Evolutionary conservation across 1,284 basidiomycete species (phyloP).

Genomic region (Kwoniella shivajii): DNA sequence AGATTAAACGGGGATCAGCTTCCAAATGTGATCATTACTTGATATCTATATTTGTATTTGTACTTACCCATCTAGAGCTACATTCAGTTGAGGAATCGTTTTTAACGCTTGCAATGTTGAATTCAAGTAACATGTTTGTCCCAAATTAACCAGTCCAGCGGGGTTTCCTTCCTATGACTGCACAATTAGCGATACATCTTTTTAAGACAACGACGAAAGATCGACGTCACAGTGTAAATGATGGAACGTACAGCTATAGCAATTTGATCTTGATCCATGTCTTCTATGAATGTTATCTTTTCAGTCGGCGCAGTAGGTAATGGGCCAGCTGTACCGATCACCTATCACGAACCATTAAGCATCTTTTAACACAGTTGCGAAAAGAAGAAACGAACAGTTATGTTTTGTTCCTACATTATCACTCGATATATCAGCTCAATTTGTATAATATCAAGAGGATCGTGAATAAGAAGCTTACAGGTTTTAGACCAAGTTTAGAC

Average conservation of each 20-base stretch:
- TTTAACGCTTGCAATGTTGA: constrained; percentile 89
- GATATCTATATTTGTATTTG: no score
- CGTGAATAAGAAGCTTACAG: constrained; percentile 17
- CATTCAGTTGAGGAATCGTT: constrained; percentile 82
- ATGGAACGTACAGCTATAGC: constrained; percentile 13
- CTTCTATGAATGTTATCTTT: constrained; percentile 67
- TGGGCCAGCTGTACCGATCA: constrained; percentile 89
- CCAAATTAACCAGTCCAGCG: constrained; percentile 41
- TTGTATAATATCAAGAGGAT: constrained; percentile 3
- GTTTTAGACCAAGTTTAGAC: constrained; percentile 56
- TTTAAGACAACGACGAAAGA: no score
- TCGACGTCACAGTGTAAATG: background rate
- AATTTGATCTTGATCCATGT: constrained; percentile 18
- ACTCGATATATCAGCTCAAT: constrained; percentile 23
- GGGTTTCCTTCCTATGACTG: constrained; percentile 61
- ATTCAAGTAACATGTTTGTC: constrained; percentile 75
- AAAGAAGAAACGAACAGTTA: constrained; percentile 32
- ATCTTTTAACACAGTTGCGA: constrained; percentile 38
- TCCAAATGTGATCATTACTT: no score
- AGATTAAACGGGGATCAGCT: constrained; percentile 1
- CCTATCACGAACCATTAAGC: constrained; percentile 64
- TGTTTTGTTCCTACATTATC: constrained; percentile 63
- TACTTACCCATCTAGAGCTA: constrained; percentile 64
- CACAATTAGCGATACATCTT: background rate
- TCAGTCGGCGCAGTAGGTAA: constrained; percentile 82